A percentile compares a stretch with the other conserved stretches of the same genome.
Conservation (phyloP, 306 rosid genomes). For the Arachis hypogaea region DNA sequence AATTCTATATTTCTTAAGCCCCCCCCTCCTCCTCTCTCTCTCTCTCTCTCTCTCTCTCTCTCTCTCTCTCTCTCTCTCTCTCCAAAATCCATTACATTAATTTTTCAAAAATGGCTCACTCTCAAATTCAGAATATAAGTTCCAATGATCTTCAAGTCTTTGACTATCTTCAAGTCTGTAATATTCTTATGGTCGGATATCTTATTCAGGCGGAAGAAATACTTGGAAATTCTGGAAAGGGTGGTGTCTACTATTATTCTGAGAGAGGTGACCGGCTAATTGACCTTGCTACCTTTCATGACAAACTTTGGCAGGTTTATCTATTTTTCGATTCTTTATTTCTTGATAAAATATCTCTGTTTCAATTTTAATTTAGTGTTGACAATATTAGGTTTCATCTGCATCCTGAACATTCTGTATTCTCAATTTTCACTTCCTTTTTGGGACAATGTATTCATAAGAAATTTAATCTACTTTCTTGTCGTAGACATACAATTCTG, state of each 20-base stretch:
- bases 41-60: too few relatives aligned
- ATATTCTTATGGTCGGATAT: conserved; percentile 28
- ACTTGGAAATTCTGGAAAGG: conserved; percentile 77
- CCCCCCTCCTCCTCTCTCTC: too few relatives aligned
- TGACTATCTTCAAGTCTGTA: conserved; percentile 27
- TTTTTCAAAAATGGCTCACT: not conserved
- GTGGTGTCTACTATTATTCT: conserved; percentile 87
- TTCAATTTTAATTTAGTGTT: conserved; percentile 21
- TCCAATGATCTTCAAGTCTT: conserved; percentile 22
- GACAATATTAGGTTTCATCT: conserved; percentile 11
- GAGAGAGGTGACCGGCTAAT: conserved; percentile 96
- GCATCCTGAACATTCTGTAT: conserved; percentile 11
- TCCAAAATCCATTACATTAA: not conserved
- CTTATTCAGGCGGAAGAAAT: conserved; percentile 72
- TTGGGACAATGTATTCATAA: conserved; percentile 23
- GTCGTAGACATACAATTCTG: conserved; percentile 74
- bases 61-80: not conserved
- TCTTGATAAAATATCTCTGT: too few relatives aligned
- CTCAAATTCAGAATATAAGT: conserved; percentile 4
- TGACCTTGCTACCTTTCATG: conserved; percentile 80
- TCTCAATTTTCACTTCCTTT: conserved; percentile 12
- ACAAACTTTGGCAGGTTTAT: conserved; percentile 94
- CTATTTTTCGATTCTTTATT: conserved; percentile 12
- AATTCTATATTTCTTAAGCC: conserved; percentile 1
- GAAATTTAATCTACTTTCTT: conserved; percentile 35